phyloP scores from a whole-genome alignment of 768 basidiomycete genomes.

The Omphalotus guepiniiformis region DNA sequence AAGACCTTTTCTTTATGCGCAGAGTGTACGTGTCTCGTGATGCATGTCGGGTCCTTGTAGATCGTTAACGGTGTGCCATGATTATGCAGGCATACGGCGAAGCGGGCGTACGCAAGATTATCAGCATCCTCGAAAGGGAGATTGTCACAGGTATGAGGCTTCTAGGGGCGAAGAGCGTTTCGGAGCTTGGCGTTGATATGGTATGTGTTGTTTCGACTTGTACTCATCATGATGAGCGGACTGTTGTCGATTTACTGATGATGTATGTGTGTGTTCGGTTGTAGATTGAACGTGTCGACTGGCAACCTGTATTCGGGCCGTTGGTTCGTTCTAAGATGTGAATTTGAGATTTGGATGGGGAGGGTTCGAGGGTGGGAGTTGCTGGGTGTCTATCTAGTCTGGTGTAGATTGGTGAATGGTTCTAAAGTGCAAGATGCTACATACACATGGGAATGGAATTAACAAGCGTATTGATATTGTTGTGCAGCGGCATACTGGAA shows the following conservation, averaged over 20 bases:
- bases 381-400: too few relatives aligned
- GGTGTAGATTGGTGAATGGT: too few relatives aligned
- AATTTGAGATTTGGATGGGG: too few relatives aligned
- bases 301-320: slow-evolving; percentile 59
- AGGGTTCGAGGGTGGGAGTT: too few relatives aligned
- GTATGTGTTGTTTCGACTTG: slow-evolving; percentile 32
- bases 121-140: slow-evolving; percentile 71
- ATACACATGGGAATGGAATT: too few relatives aligned
- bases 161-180: slow-evolving; percentile 63
- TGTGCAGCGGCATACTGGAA: too few relatives aligned
- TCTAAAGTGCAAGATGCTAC: too few relatives aligned
- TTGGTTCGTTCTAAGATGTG: too few relatives aligned
- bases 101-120: slow-evolving; percentile 60
- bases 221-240: background rate
- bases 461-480: too few relatives aligned
- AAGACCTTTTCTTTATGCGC: slow-evolving; percentile 81
- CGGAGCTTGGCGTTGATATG: slow-evolving; percentile 71
- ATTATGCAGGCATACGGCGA: slow-evolving; percentile 65
- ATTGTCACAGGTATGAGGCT: slow-evolving; percentile 74
- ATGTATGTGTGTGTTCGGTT: background rate
- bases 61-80: too few relatives aligned
- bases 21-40: slow-evolving; percentile 49
- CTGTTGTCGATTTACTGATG: slow-evolving; percentile 1
- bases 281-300: slow-evolving; percentile 63
- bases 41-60: background rate